These are phyloP conservation scores for Cinnamomum chago DNA, from an alignment of 164 flowering plant species.

Conservation along the genomic window DNA sequence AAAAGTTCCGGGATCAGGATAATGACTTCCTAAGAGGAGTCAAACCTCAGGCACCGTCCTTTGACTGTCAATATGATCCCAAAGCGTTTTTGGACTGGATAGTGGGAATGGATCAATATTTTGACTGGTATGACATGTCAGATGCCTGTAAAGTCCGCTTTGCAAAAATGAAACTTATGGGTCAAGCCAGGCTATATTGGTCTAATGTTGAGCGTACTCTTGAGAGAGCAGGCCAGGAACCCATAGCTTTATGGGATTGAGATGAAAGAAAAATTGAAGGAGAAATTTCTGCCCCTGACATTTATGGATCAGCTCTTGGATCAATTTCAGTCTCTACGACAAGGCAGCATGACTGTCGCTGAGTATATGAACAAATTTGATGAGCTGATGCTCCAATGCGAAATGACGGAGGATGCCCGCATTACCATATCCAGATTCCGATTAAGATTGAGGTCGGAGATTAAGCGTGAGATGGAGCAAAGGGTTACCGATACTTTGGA, in stretches of 20 bases:
- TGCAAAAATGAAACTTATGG: background rate
- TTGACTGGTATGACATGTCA: background rate
- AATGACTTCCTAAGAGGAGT: background rate
- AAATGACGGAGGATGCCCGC: no score
- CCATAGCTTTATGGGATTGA: background rate
- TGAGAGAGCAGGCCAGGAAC: background rate
- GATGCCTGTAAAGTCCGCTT: background rate
- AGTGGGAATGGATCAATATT: background rate
- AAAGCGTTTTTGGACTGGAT: background rate
- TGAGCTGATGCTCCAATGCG: no score
- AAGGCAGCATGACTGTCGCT: no score
- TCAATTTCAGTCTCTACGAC: no score
- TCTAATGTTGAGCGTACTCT: background rate
- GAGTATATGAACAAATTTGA: no score
- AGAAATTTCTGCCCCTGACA: background rate
- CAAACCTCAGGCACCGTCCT: background rate
- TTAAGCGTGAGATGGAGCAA: no score
- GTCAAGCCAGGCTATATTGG: background rate
- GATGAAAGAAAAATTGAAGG: background rate
- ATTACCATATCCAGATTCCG: no score
- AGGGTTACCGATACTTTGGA: no score
- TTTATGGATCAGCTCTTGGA: background rate
- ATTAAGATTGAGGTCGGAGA: no score
- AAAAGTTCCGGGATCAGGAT: no score
- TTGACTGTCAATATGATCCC: background rate